Conservation (phyloP, 164 flowering plant genomes). For the Cinnamomum chago region DNA sequence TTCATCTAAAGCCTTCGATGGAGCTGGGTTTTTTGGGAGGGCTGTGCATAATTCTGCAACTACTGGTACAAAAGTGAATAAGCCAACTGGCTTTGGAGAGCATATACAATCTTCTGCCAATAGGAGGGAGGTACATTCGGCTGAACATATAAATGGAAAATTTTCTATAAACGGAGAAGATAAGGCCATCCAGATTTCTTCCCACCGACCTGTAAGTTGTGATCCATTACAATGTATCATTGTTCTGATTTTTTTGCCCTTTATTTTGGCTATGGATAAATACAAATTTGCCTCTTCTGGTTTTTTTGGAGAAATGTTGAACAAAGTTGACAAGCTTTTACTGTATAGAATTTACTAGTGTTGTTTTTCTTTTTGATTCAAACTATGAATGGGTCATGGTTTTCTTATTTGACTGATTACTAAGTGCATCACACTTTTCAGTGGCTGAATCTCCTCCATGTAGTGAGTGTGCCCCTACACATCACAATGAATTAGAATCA, state of each 20-base stretch:
- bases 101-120: conserved; percentile 27
- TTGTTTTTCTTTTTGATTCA: not conserved
- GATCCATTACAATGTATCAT: not conserved
- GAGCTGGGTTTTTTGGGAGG: conserved; percentile 68
- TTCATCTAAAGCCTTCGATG: conserved; percentile 76
- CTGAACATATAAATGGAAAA: conserved; percentile 41
- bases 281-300: not conserved
- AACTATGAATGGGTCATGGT: not conserved
- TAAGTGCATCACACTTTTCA: not conserved
- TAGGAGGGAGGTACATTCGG: conserved; percentile 42
- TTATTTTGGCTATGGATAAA: not conserved
- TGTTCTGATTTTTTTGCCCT: not conserved
- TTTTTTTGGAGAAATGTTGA: not conserved
- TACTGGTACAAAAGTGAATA: conserved; percentile 40
- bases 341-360: not conserved
- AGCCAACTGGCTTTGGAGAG: conserved; percentile 11
- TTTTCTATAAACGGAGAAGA: conserved; percentile 42
- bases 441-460: not conserved
- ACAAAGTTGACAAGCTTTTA: not conserved
- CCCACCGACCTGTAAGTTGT: conserved; percentile 54
- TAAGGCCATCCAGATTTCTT: conserved; percentile 23
- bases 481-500: not conserved
- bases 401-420: not conserved
- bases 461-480: not conserved
- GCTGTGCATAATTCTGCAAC: conserved; percentile 31